Evolutionary conservation across 768 basidiomycete species (phyloP).

Genomic region (Tephrocybe sp.): DNA sequence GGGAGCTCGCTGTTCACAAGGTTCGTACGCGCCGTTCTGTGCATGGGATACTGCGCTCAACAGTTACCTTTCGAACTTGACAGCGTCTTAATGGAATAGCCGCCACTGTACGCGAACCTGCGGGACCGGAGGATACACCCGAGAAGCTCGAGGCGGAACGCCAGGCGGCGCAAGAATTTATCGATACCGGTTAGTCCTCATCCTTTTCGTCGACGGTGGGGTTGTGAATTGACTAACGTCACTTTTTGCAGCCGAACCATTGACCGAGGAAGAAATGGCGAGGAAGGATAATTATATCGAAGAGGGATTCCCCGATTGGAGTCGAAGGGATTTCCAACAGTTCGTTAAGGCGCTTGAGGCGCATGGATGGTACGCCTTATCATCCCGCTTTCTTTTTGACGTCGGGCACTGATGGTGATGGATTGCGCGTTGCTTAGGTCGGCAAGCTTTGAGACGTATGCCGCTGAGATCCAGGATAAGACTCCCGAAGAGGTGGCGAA

Average conservation of each 20-base stretch:
- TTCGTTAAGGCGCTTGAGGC: conserved; percentile 66
- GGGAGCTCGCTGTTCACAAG: conserved; percentile 80
- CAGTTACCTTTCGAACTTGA: conserved; percentile 1
- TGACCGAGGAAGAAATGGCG: conserved; percentile 84
- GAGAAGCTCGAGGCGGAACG: conserved; percentile 86
- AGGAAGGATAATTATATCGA: conserved; percentile 76
- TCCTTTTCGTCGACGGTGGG: no score
- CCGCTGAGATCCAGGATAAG: conserved; percentile 84
- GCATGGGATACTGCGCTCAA: background rate
- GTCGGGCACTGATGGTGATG: no score
- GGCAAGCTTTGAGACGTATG: conserved; percentile 64
- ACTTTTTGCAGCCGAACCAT: conserved; percentile 64
- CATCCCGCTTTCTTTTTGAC: no score
- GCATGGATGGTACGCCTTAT: conserved; percentile 84
- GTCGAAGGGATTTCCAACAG: conserved; percentile 89
- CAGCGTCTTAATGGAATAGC: conserved; percentile 66
- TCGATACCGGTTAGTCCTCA: conserved; percentile 68
- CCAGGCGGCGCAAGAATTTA: conserved; percentile 74
- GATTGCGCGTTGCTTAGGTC: conserved; percentile 42
- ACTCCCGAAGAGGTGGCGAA: conserved; percentile 68
- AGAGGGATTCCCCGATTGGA: conserved; percentile 89
- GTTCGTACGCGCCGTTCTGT: conserved; percentile 29
- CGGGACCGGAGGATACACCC: conserved; percentile 70
- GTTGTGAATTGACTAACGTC: background rate
- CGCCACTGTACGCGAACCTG: conserved; percentile 62